Conservation (phyloP, 2,329 filamentous ascomycete genomes). For the Fusarium sp. region DNA sequence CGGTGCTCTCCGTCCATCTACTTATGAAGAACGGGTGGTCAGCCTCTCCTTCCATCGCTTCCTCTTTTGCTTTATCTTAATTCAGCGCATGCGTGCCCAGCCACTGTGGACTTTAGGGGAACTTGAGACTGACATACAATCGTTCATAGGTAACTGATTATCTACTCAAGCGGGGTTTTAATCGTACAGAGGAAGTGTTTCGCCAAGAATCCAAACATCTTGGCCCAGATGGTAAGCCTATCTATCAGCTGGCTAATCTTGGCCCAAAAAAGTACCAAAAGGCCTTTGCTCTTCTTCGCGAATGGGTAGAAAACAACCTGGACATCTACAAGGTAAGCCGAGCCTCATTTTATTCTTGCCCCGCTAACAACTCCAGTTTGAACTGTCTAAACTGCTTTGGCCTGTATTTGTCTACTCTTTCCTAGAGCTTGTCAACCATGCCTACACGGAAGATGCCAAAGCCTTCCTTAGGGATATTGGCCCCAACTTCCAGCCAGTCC, state of each 20-base stretch:
- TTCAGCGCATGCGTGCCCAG: neutral
- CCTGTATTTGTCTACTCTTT: slow-evolving; percentile 95
- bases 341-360: neutral
- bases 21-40: neutral
- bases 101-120: neutral
- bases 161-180: slow-evolving; percentile 93
- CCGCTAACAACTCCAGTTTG: slow-evolving; percentile 68
- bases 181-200: slow-evolving; percentile 89
- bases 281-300: slow-evolving; percentile 77
- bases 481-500: slow-evolving; percentile 76
- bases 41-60: neutral
- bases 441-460: slow-evolving; percentile 77
- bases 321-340: slow-evolving; percentile 86
- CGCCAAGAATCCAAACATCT: slow-evolving; percentile 88
- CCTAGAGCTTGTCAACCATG: slow-evolving; percentile 79
- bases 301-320: slow-evolving; percentile 91
- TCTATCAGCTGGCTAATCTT: slow-evolving; percentile 74
- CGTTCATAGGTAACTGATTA: slow-evolving; percentile 82
- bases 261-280: slow-evolving; percentile 82
- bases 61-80: neutral
- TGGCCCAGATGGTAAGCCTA: slow-evolving; percentile 81
- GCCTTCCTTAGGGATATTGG: slow-evolving; percentile 77
- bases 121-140: slow-evolving; percentile 18
- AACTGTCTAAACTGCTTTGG: slow-evolving; percentile 89
- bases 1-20: neutral